Base-by-base conservation (phyloP, 139 green algal genomes). In the Asterochloris sp. region DNA sequence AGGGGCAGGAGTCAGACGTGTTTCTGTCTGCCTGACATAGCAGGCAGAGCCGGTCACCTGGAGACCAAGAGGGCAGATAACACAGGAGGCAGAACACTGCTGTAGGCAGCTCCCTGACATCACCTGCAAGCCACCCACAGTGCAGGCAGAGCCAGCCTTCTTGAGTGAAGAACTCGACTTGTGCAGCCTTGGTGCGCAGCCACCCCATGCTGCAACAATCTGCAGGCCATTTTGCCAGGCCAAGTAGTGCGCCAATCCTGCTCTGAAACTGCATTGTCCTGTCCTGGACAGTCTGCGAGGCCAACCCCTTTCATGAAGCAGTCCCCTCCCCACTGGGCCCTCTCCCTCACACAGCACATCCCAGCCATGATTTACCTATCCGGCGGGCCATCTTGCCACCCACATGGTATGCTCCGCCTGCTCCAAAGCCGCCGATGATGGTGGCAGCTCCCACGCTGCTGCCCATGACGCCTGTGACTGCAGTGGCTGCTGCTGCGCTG, bases 391-490 rank as follows among this genome's bases (percentile, higher is more conserved):
- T 92, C n/a, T 79, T 76, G 19, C 69, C 75, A 8, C 84, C 87
- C 2, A 86, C 86, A 21, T 79, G 66, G 13, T 78, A 74, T 11
- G 83, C 86, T 0, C 89, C 89, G 17, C 77, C 82, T 19, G 86
- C 87, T 0, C 86, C 89, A 38, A 94, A 87, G 23, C 87, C 84
- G 47, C 79, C 84, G 15, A 85, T 89, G n/a, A 93, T 84, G 10
- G 89, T 89, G 12, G 91, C 92, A 14, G 89, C 89, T 23, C 91
- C 92, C 0, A 82, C 89, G 0, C 81, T 84, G 76, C 84, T 90
- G 67, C 84, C 86, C 61, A 92, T 82, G 73, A 92, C 85, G 0
- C 81, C 87, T 1, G 87, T 86, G 38, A 86, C 84, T 47, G 89
- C 90, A 14, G 90, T 88, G 11, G 83, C 83, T 9, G 85, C 85